phyloP scores from a whole-genome alignment of 768 basidiomycete species.

The Lyophyllum decastes region DNA sequence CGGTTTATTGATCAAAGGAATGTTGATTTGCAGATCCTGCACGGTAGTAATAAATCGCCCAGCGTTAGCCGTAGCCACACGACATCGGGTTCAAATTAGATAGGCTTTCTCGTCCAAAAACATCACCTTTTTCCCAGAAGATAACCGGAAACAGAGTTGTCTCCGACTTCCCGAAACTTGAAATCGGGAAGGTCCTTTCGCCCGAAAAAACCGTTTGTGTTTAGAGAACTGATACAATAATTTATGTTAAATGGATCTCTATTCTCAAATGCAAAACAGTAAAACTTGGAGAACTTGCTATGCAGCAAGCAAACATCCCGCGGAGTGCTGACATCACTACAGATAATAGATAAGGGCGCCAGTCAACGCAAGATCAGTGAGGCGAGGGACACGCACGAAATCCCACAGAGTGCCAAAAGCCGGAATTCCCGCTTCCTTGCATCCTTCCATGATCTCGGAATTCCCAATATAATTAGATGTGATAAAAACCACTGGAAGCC shows the following conservation, averaged over 20 bases:
- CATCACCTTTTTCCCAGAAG: neutral
- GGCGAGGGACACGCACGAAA: conserved; percentile 37
- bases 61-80: neutral
- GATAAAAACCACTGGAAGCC: conserved; percentile 68
- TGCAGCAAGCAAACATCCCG: neutral
- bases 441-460: conserved; percentile 77
- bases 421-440: conserved; percentile 68
- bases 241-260: neutral
- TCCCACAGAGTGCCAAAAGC: conserved; percentile 75
- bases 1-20: neutral
- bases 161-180: neutral
- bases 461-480: conserved; percentile 84
- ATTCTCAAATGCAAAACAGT: neutral
- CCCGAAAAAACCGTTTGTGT: neutral
- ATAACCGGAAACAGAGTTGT: neutral
- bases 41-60: neutral
- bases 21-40: neutral
- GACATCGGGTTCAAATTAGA: neutral
- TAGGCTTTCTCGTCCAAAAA: neutral
- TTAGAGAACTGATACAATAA: neutral
- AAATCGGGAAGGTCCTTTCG: neutral
- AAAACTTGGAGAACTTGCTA: neutral
- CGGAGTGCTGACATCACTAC: neutral
- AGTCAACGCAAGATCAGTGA: neutral
- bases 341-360: neutral